phyloP scores from a whole-genome alignment of 2,329 filamentous ascomycete species.

The Talaromyces albobiverticillius region DNA sequence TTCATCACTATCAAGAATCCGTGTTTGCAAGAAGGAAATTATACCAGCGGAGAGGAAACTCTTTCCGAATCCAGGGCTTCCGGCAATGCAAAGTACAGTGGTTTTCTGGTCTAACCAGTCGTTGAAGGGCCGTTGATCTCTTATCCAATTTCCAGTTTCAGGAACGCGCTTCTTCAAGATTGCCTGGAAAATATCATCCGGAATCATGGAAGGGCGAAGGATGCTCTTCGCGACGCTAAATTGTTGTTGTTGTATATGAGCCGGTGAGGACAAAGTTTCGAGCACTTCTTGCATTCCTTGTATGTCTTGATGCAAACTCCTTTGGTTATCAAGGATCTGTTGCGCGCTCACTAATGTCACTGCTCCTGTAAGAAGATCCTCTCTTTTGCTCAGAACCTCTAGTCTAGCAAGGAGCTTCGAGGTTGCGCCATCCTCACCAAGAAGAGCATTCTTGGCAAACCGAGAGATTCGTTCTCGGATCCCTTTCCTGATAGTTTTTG shows the following conservation, averaged over 20 bases:
- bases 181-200: slow-evolving; percentile 42
- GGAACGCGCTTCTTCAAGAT: slow-evolving; percentile 41
- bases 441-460: slow-evolving; percentile 41
- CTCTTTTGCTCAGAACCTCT: slow-evolving; percentile 40
- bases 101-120: slow-evolving; percentile 40
- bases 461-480: slow-evolving; percentile 29
- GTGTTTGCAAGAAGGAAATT: slow-evolving; percentile 36
- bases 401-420: slow-evolving; percentile 41
- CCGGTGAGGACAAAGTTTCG: no score
- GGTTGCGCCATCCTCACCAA: slow-evolving; percentile 41
- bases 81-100: slow-evolving; percentile 45
- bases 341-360: no score
- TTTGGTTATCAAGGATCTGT: no score
- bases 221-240: slow-evolving; percentile 19
- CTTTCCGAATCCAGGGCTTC: slow-evolving; percentile 48
- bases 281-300: no score
- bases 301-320: no score
- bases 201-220: slow-evolving; percentile 42
- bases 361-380: slow-evolving; percentile 44
- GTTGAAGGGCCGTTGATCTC: slow-evolving; percentile 38
- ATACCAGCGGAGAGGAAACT: slow-evolving; percentile 46
- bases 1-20: slow-evolving; percentile 26
- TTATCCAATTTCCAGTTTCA: slow-evolving; percentile 49
- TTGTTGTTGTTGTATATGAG: no score
- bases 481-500: slow-evolving; percentile 42